Evolutionary conservation across 345 rosid species (phyloP).

Genomic region (Eucalyptus urophylla): DNA sequence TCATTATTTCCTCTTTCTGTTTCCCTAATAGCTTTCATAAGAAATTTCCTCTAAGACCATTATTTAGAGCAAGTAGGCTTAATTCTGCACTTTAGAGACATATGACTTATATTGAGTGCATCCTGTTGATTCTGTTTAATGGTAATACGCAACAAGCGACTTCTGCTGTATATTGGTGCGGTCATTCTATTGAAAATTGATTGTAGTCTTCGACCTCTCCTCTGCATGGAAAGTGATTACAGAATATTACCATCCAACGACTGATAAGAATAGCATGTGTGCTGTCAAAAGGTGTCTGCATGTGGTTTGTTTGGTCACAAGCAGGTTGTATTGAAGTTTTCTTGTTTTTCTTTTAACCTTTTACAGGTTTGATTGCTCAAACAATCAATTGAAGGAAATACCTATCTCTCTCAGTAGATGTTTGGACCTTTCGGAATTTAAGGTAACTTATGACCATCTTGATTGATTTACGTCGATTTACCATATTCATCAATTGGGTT

Average conservation of each 20-base stretch:
- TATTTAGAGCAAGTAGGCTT: not conserved
- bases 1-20: not conserved
- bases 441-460: slow-evolving; percentile 31
- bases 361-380: slow-evolving; percentile 82
- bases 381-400: slow-evolving; percentile 62
- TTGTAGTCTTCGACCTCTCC: not conserved
- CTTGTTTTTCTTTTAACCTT: not conserved
- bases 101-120: not conserved
- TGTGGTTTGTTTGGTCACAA: not conserved
- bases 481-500: not conserved
- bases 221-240: not conserved
- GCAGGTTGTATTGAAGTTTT: not conserved
- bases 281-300: not conserved
- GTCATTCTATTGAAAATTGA: not conserved
- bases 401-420: slow-evolving; percentile 77
- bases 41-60: not conserved
- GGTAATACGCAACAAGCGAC: not conserved
- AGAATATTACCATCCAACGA: not conserved
- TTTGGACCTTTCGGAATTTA: slow-evolving; percentile 59
- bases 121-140: not conserved
- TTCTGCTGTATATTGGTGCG: not conserved
- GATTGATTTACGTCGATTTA: not conserved
- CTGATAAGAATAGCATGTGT: not conserved
- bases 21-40: not conserved
- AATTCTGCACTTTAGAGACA: not conserved